Conservation (phyloP, 495 filamentous ascomycete genomes). For the Staphylotrichum longicolle region DNA sequence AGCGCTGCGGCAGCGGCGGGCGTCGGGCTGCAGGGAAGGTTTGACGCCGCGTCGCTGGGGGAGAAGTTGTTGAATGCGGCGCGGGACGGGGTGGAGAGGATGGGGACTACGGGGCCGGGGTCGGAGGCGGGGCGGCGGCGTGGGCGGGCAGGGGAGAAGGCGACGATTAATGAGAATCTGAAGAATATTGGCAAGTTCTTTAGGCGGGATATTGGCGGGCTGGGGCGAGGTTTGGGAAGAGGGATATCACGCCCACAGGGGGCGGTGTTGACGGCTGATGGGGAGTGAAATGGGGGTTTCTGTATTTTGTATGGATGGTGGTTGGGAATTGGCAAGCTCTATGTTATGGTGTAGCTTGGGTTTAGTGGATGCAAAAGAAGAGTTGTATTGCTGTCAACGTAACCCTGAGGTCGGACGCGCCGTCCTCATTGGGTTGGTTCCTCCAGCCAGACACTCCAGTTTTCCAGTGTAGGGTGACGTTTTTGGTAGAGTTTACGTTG, state of each 20-base stretch:
- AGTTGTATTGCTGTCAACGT: too few relatives aligned
- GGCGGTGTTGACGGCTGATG: conserved; percentile 13
- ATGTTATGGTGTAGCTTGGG: too few relatives aligned
- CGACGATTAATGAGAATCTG: conserved; percentile 82
- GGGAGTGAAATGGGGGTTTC: background rate
- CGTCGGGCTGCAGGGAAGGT: conserved; percentile 57
- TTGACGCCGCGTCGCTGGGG: conserved; percentile 78
- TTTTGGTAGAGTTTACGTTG: too few relatives aligned
- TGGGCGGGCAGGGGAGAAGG: conserved; percentile 61
- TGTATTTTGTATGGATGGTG: too few relatives aligned
- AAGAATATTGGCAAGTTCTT: conserved; percentile 97
- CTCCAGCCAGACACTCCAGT: too few relatives aligned
- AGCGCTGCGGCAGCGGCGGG: conserved; percentile 34
- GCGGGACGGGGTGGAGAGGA: conserved; percentile 83
- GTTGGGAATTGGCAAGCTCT: too few relatives aligned
- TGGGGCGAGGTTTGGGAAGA: conserved; percentile 67
- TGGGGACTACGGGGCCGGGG: conserved; percentile 57
- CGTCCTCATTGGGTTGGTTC: too few relatives aligned
- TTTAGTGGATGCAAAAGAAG: too few relatives aligned
- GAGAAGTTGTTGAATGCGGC: conserved; percentile 75
- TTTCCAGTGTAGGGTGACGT: too few relatives aligned
- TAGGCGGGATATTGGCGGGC: conserved; percentile 77
- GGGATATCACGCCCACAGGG: conserved; percentile 42
- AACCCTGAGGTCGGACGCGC: too few relatives aligned
- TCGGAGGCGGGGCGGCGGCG: conserved; percentile 57